Evolutionary conservation across 202 grass and related monocot genomes (phyloP), one percentile per base, ranked within the genome.

Genomic region (Tripidium arundinaceum): DNA sequence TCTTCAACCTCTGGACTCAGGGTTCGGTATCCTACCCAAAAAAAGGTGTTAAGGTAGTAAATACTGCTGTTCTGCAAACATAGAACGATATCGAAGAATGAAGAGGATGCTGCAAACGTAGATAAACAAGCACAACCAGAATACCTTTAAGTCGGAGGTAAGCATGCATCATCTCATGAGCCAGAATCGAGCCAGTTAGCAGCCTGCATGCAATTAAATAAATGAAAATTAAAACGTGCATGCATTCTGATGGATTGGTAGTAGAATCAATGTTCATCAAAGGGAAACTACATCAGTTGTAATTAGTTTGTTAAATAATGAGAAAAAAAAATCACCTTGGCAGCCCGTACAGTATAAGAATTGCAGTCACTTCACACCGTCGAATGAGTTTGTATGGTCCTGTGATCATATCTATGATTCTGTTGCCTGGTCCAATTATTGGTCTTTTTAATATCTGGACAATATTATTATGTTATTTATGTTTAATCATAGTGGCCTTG

Each of bases 141-240:
- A 69, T 87, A 98, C 94, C 94, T 86, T 98, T 98, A 82, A 98
- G 90, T 46, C 94, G 94, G 36, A 98, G 90, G 79, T 89, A 98
- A 63, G 92, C 94, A 84, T 98, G 94, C 94, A 98, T 98, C 92
- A 98, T 98, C 86, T 98, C 94, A 36, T 98, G 94, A 79, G 94
- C 92, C 42, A 98, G 40, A 90, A 98, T 94, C 43, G 90, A 94
- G 11, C 94, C 94, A 62, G 90, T 94, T 67, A 98, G 75, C 69
- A 98, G 84, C 89, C 92, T 98, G 87, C 87, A 85, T 67, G 55
- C 65, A 79, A 76, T 74, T 18, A 37, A 16, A 77, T 70, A 19
- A 63, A 39, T 16, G 10, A 40, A 70, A 61, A 68, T 77, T 36
- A 76, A 71, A 80, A 75, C 22, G 4, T 72, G 18, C 0, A 13